Base-by-base conservation (phyloP, 139 green algal genomes). In the Micromonas pusilla region DNA sequence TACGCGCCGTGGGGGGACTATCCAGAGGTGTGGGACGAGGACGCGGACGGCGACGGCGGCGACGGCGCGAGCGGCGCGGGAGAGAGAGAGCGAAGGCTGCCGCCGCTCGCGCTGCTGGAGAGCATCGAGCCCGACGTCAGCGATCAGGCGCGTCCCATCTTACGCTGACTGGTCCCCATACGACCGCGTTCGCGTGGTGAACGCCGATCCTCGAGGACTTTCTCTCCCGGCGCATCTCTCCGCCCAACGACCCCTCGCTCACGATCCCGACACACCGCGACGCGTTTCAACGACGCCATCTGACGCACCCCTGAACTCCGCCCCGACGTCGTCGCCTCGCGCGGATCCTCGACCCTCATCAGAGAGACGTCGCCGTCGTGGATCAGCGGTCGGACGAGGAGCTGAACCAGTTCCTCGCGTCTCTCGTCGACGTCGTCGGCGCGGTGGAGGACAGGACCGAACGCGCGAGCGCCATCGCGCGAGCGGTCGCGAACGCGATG, bases 41-140 rank as follows among this genome's bases (percentile, higher is more conserved):
- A n/a, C 16, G 19, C 52, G 20, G 52, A 62, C 52, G 52, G 16
- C 20, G 52, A 20, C 52, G 52, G 16, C 16, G 16, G 16, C 52
- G 52, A n/a, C 52, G 52, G 16, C 52, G 52, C 16, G 16, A 20
- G 20, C 52, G 52, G 52, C 52, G 52, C 9, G 60, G 60, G 60
- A 9, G 60, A 67, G 9, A 23, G 60, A 9, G 65, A 72, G 65
- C 13, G 36, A 37, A 31, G 28, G 63, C 1, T 70, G 2, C 63
- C 63, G 1, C 28, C 3, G n/a, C 31, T 70, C 1, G 6, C 28
- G 31, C 28, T 39, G 2, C 28, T 70, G n/a, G 9, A 37, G 63
- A 70, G 31, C 28, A 70, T 70, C 28, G 63, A 39, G 31, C 63
- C 63, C 1, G 63, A 70, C 63, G 63, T 34, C n/a, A 70, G 3